Conservation (phyloP, 2,329 filamentous ascomycete species). For the Scedosporium boydii region DNA sequence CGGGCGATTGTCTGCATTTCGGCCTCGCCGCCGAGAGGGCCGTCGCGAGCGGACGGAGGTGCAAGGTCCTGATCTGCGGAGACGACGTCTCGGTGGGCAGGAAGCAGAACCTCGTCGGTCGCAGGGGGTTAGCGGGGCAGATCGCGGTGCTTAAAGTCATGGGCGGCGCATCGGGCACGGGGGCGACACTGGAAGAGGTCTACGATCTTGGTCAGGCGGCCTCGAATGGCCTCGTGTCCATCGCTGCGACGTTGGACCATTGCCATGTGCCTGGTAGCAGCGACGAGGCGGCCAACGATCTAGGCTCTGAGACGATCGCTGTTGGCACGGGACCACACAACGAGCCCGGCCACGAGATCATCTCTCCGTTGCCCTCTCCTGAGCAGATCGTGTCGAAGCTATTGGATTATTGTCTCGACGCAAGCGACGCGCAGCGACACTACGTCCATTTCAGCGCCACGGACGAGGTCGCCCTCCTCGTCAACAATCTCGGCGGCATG, state of each 20-base stretch:
- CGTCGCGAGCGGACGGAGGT: constrained; percentile 41
- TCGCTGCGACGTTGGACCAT: constrained; percentile 49
- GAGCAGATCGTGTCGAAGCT: constrained; percentile 45
- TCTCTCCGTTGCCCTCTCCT: constrained; percentile 40
- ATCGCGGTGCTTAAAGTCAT: constrained; percentile 49
- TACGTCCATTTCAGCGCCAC: constrained; percentile 36
- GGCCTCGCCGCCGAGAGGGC: constrained; percentile 50
- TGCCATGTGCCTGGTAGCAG: constrained; percentile 50
- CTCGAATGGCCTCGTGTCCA: constrained; percentile 43
- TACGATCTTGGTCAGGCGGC: constrained; percentile 40
- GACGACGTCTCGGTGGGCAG: constrained; percentile 57
- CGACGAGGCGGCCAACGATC: constrained; percentile 15
- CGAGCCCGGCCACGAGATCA: constrained; percentile 50
- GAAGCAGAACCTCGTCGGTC: constrained; percentile 44
- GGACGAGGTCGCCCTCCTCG: constrained; percentile 41
- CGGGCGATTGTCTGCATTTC: constrained; percentile 54
- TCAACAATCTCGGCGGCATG: constrained; percentile 52
- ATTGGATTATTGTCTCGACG: constrained; percentile 50
- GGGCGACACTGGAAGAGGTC: constrained; percentile 38
- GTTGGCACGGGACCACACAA: constrained; percentile 61
- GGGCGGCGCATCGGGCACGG: constrained; percentile 37
- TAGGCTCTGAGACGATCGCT: constrained; percentile 26
- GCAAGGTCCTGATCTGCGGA: constrained; percentile 45
- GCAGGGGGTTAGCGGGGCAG: constrained; percentile 53
- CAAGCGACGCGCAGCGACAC: constrained; percentile 37